phyloP scores from a whole-genome alignment of 208 protist genomes.

The Leishmania guyanensis region DNA sequence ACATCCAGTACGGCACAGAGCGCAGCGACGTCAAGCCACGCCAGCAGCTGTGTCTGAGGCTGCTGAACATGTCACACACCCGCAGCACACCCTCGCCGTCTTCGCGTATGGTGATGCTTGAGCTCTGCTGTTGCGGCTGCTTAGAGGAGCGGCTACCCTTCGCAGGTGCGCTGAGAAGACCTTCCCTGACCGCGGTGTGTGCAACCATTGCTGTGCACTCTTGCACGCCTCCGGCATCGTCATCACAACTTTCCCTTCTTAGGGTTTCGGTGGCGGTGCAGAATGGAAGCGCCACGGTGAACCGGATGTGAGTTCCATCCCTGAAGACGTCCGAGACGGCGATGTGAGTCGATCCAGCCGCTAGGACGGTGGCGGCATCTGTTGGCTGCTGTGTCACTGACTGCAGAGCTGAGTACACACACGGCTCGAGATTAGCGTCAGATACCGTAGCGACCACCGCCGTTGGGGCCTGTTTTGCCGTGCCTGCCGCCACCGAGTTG shows the following conservation, averaged over 20 bases:
- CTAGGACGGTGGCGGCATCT: background rate
- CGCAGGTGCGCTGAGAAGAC: background rate
- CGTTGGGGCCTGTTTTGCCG: background rate
- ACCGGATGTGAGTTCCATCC: background rate
- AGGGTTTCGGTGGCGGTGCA: background rate
- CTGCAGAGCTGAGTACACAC: background rate
- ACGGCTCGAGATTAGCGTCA: background rate
- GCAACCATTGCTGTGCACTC: background rate
- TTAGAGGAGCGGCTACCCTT: background rate
- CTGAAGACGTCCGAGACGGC: background rate
- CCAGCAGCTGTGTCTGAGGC: background rate
- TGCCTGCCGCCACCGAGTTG: background rate
- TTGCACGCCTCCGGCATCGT: background rate
- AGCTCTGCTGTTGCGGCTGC: background rate
- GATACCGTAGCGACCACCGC: background rate
- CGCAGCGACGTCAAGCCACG: constrained; percentile 8
- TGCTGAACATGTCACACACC: no score
- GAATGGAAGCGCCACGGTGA: background rate
- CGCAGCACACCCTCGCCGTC: background rate
- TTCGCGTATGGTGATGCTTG: no score
- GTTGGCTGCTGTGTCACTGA: background rate
- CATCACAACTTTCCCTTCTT: background rate
- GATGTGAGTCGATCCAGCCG: background rate
- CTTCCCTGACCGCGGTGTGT: background rate
- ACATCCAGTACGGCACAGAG: constrained; percentile 57